Evolutionary conservation across 768 basidiomycete genomes (phyloP).

Genomic region (Suillus weaverae): DNA sequence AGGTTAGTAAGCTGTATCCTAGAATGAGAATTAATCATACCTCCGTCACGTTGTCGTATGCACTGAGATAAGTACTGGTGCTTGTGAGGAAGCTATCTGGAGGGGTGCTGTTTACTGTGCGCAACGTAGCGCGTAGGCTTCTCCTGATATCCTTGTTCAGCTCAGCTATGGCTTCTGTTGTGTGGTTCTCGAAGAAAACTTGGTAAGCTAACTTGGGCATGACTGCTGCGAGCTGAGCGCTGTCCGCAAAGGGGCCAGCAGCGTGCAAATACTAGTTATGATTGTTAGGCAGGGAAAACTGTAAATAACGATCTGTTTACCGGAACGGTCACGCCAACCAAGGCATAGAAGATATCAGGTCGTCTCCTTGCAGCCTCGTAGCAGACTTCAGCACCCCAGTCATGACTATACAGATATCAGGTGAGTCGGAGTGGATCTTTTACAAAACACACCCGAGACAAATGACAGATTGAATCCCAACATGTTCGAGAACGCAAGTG

Average conservation of each 20-base stretch:
- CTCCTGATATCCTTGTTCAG: conserved; percentile 57
- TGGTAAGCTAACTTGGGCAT: conserved; percentile 64
- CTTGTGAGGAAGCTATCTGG: conserved; percentile 56
- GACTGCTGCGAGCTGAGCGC: conserved; percentile 36
- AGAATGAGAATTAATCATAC: conserved; percentile 23
- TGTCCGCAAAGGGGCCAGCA: conserved; percentile 47
- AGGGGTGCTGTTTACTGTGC: conserved; percentile 54
- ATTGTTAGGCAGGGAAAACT: not conserved
- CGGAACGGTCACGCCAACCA: conserved; percentile 60
- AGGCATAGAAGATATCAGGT: conserved; percentile 61
- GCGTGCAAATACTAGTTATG: conserved; percentile 58
- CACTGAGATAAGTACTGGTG: conserved; percentile 48
- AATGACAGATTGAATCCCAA: conserved; percentile 46
- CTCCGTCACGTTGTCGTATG: conserved; percentile 48
- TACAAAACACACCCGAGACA: conserved; percentile 57
- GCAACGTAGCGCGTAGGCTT: conserved; percentile 55
- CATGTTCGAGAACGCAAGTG: conserved; percentile 58
- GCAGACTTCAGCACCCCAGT: conserved; percentile 72
- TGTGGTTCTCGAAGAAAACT: conserved; percentile 56
- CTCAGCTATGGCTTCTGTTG: conserved; percentile 49
- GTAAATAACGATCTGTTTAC: conserved; percentile 36
- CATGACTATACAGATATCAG: conserved; percentile 48
- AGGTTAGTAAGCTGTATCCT: conserved; percentile 1
- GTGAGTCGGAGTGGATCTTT: not conserved
- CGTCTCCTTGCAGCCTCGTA: conserved; percentile 68